These are phyloP conservation scores for Acanthochlamys bracteata DNA, from an alignment of 106 monocot genomes.

Conservation along the genomic window DNA sequence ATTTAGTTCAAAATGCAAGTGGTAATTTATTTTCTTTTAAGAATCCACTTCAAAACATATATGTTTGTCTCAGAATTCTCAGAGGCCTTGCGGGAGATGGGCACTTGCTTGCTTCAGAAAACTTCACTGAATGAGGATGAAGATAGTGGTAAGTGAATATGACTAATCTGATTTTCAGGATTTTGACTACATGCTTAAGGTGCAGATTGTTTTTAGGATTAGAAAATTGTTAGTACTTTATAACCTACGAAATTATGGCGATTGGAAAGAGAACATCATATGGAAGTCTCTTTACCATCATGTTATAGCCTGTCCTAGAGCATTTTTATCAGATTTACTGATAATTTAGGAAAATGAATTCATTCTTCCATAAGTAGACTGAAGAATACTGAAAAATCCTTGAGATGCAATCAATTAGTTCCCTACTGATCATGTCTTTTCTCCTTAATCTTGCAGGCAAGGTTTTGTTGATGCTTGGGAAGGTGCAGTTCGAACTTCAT, in stretches of 20 bases:
- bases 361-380: too few relatives aligned
- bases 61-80: constrained; percentile 63
- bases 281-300: too few relatives aligned
- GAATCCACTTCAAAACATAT: background rate
- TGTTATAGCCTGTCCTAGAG: too few relatives aligned
- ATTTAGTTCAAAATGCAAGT: constrained; percentile 30
- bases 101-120: constrained; percentile 77
- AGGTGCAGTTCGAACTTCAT: constrained; percentile 73
- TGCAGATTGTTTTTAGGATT: too few relatives aligned
- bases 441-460: constrained; percentile 26
- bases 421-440: background rate
- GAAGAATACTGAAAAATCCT: too few relatives aligned
- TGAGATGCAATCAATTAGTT: background rate
- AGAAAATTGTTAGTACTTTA: too few relatives aligned
- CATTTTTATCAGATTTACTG: too few relatives aligned
- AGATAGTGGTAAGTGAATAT: constrained; percentile 52
- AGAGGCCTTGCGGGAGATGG: constrained; percentile 76
- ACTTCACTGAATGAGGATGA: constrained; percentile 85
- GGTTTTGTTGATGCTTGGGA: constrained; percentile 70
- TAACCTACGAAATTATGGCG: too few relatives aligned
- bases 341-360: too few relatives aligned
- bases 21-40: constrained; percentile 19
- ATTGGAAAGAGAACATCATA: too few relatives aligned
- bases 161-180: background rate
- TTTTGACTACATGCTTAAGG: too few relatives aligned